Percentiles rank a stretch among this genome's conserved stretches.
phyloP scores from a whole-genome alignment of 176 grass and related monocot genomes.

The Triticum timopheevii region DNA sequence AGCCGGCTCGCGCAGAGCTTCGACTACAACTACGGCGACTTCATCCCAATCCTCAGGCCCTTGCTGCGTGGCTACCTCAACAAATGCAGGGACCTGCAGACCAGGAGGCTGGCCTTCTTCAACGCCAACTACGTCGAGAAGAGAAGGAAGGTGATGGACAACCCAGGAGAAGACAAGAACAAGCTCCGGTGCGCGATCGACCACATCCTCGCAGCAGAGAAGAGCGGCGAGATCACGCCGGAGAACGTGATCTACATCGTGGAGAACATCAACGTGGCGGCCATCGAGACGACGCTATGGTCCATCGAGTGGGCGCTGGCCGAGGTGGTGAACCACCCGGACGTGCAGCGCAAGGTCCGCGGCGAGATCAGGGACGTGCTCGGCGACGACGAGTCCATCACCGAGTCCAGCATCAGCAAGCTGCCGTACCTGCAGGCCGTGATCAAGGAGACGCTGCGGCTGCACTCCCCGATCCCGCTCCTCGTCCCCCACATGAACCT shows the following conservation, averaged over 20 bases:
- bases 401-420: constrained; percentile 58
- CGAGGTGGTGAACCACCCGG: constrained; percentile 81
- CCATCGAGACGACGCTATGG: constrained; percentile 91
- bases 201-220: constrained; percentile 29
- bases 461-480: constrained; percentile 86
- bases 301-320: constrained; percentile 92
- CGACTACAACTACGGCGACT: constrained; percentile 94
- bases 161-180: not conserved
- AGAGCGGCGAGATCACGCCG: constrained; percentile 71
- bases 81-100: constrained; percentile 6
- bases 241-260: constrained; percentile 93
- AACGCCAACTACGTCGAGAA: constrained; percentile 39
- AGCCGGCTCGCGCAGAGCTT: constrained; percentile 92
- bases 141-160: constrained; percentile 32
- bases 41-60: constrained; percentile 74
- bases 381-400: constrained; percentile 45
- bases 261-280: constrained; percentile 90
- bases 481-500: constrained; percentile 97
- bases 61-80: constrained; percentile 72
- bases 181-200: constrained; percentile 36
- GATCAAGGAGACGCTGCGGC: constrained; percentile 79
- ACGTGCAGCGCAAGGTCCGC: constrained; percentile 56
- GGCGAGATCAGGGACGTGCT: constrained; percentile 55
- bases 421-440: constrained; percentile 70
- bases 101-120: not conserved